Evolutionary conservation across 2,329 filamentous ascomycete genomes (phyloP).

Genomic region (Pseudogymnoascus destructans): DNA sequence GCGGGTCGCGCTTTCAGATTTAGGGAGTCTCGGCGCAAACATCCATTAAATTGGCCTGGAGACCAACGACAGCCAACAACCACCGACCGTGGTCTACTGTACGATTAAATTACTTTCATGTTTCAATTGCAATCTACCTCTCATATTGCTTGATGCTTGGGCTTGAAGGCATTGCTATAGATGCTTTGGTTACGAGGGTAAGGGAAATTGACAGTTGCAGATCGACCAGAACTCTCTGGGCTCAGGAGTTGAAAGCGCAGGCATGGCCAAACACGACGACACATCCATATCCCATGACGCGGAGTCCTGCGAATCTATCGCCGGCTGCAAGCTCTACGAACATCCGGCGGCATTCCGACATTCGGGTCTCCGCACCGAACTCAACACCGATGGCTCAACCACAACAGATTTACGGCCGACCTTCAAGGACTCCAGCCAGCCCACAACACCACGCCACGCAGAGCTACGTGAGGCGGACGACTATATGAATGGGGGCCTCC

Average conservation of each 20-base stretch:
- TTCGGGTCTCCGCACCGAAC: conserved; percentile 21
- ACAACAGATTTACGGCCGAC: conserved; percentile 11
- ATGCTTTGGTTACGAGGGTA: conserved; percentile 6
- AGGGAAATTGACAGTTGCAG: conserved; percentile 1
- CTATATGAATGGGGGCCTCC: conserved; percentile 24
- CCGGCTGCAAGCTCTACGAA: conserved; percentile 18
- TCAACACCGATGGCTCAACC: conserved; percentile 16
- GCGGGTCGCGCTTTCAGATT: conserved; percentile 3
- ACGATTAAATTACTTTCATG: conserved; percentile 8
- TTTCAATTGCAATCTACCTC: conserved; percentile 1
- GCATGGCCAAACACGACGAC: conserved; percentile 7
- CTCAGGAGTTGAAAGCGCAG: conserved; percentile 6
- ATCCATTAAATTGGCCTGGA: background rate
- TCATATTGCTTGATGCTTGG: conserved; percentile 3
- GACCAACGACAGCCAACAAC: background rate
- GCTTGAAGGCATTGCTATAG: background rate
- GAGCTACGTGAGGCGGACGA: conserved; percentile 19
- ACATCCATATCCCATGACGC: conserved; percentile 25
- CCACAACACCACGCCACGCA: conserved; percentile 10
- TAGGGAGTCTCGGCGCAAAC: conserved; percentile 6
- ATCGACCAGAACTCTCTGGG: background rate
- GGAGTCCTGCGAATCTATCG: conserved; percentile 22
- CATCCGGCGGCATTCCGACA: conserved; percentile 18
- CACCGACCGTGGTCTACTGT: background rate
- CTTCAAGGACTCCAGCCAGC: conserved; percentile 12